A percentile compares a stretch with the other conserved stretches of the same genome.
Evolutionary conservation across 1,139 yeast genomes (phyloP).

Genomic region (Starmera stellimalicola): DNA sequence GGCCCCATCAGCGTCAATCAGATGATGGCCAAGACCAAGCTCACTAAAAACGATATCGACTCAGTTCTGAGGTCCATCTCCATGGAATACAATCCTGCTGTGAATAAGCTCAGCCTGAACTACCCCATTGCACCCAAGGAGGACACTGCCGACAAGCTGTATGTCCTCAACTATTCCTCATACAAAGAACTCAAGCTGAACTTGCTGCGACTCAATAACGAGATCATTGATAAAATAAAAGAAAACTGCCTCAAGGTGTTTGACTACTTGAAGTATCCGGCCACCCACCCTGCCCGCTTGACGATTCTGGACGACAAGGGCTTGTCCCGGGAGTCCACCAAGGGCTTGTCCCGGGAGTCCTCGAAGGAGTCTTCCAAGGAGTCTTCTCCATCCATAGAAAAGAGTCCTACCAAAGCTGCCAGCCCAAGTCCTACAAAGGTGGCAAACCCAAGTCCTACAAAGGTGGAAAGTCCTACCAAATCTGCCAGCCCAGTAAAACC

Average conservation of each 20-base stretch:
- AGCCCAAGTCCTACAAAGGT: neutral
- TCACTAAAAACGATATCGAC: slow-evolving; percentile 7
- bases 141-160: slow-evolving; percentile 1
- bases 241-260: slow-evolving; percentile 10
- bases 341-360: neutral
- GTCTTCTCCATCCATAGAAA: no score
- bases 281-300: slow-evolving; percentile 11
- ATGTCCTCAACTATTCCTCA: slow-evolving; percentile 8
- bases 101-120: slow-evolving; percentile 1
- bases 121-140: slow-evolving; percentile 5
- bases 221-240: slow-evolving; percentile 5
- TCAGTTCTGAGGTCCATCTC: slow-evolving; percentile 7
- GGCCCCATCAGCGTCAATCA: slow-evolving; percentile 13
- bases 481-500: no score
- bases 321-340: neutral
- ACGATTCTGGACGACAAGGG: no score
- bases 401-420: neutral
- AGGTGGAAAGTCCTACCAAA: no score
- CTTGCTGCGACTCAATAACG: slow-evolving; percentile 7
- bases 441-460: no score
- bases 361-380: no score
- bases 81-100: slow-evolving; percentile 4
- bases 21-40: slow-evolving; percentile 5
- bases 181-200: slow-evolving; percentile 12
- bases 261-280: slow-evolving; percentile 11